These are phyloP conservation scores for Claviceps monticola DNA, from an alignment of 2,329 filamentous ascomycete genomes.

Conservation along the genomic window DNA sequence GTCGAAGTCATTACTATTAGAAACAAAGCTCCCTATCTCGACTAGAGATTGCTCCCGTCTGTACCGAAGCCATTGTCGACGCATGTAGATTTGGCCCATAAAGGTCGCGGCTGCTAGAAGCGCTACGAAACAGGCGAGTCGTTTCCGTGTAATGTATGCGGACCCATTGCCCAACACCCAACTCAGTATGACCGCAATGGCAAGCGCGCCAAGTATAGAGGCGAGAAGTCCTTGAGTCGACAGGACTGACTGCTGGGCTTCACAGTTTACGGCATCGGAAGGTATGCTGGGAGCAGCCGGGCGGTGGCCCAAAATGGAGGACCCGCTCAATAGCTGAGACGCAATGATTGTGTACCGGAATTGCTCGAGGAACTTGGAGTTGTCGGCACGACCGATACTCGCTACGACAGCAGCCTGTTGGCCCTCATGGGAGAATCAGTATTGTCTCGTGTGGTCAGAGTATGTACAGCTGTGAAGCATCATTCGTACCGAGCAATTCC, in stretches of 20 bases:
- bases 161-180: slow-evolving; percentile 46
- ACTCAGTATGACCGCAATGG: slow-evolving; percentile 58
- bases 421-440: neutral
- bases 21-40: slow-evolving; percentile 54
- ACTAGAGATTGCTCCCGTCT: slow-evolving; percentile 61
- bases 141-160: slow-evolving; percentile 41
- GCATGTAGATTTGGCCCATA: slow-evolving; percentile 54
- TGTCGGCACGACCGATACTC: slow-evolving; percentile 62
- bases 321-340: slow-evolving; percentile 71
- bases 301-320: slow-evolving; percentile 33
- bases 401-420: slow-evolving; percentile 55
- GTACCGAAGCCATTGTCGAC: slow-evolving; percentile 70
- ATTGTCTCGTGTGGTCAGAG: neutral
- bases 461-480: neutral
- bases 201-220: slow-evolving; percentile 35
- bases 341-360: slow-evolving; percentile 90
- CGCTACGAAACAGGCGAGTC: slow-evolving; percentile 33
- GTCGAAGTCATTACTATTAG: slow-evolving; percentile 69
- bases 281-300: slow-evolving; percentile 11
- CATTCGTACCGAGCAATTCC: slow-evolving; percentile 36
- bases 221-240: slow-evolving; percentile 37
- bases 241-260: slow-evolving; percentile 16
- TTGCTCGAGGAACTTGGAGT: slow-evolving; percentile 74
- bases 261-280: slow-evolving; percentile 4
- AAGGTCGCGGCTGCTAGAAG: slow-evolving; percentile 40